Base-by-base conservation (phyloP, 352 stramenopile species). In the Pythium biforme region DNA sequence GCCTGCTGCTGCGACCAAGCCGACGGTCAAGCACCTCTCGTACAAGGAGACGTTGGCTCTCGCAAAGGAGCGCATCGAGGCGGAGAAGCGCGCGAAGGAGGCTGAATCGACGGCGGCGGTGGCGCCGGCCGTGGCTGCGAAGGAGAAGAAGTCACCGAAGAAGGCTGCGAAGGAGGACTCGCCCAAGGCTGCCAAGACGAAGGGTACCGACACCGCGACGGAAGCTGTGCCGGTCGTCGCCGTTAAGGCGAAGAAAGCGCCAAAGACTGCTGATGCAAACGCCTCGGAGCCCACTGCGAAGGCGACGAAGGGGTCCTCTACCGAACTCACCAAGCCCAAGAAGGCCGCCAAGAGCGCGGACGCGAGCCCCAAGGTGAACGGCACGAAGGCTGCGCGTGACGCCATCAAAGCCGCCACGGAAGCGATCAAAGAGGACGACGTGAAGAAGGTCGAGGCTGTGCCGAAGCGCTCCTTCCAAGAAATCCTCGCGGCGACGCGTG, bases 41-140 rank as follows among this genome's bases (percentile, higher is more conserved):
- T 86, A 86, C 41, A 43, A 73, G 59, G 70, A 79, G 23, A 84
- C 72, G 10, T 45, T 88, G n/a, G 69, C 60, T 27, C 63, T 61
- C 1, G 83, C 65, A 19, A 67, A 59, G 55, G 73, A 78, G 48
- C 65, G 60, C 39, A 70, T 88, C 41, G 74, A 70, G 26, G 59
- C 70, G 1, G 67, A 76, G 33, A 76, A 79, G 34, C 63, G 43
- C 23, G 52, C 37, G 4, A 66, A 66, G 49, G 33, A 41, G 7
- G 27, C 33, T 23, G 40, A 47, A 25, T 26, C 19, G n/a, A 14
- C 40, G 7, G 33, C 40, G 19, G 37, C 56, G 48, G 43, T 48
- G 19, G 1, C n/a, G 2, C 6, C 12, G 33, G 7, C n/a, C 12
- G 25, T 22, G 7, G 47, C 15, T 15, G 47, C 49, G 19, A 55